phyloP scores from a whole-genome alignment of 2,329 filamentous ascomycete species.

The Pseudocercospora pini-densiflorae region DNA sequence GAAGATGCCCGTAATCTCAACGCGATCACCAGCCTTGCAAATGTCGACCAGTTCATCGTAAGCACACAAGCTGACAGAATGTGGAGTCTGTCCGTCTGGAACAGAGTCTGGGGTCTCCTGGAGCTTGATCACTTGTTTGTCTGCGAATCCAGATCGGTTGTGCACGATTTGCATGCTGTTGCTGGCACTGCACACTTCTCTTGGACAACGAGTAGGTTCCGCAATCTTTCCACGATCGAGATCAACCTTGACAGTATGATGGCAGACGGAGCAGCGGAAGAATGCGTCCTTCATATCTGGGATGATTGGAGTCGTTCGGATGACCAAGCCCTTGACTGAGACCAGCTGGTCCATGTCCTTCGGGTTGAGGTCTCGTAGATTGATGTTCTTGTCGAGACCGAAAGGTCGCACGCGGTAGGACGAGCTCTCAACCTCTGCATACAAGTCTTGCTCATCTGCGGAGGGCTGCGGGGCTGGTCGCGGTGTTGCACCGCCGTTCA shows the following conservation, averaged over 20 bases:
- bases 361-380: conserved; percentile 92
- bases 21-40: conserved; percentile 95
- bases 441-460: conserved; percentile 65
- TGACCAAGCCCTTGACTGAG: conserved; percentile 93
- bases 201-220: conserved; percentile 88
- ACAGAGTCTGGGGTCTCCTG: conserved; percentile 97
- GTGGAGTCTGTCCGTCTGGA: conserved; percentile 93
- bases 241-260: conserved; percentile 86
- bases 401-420: conserved; percentile 88
- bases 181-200: conserved; percentile 76
- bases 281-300: conserved; percentile 99
- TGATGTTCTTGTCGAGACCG: conserved; percentile 83
- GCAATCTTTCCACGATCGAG: conserved; percentile 96
- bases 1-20: conserved; percentile 97
- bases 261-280: conserved; percentile 93
- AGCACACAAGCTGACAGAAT: conserved; percentile 93
- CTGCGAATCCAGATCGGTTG: conserved; percentile 91
- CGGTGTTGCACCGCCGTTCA: conserved; percentile 35
- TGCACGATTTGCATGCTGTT: conserved; percentile 99
- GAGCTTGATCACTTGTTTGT: conserved; percentile 98
- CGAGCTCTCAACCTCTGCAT: conserved; percentile 76
- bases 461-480: conserved; percentile 42
- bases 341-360: conserved; percentile 96
- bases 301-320: conserved; percentile 92
- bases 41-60: conserved; percentile 98